phyloP scores from a whole-genome alignment of 352 stramenopile species.

The Lagenidium giganteum region DNA sequence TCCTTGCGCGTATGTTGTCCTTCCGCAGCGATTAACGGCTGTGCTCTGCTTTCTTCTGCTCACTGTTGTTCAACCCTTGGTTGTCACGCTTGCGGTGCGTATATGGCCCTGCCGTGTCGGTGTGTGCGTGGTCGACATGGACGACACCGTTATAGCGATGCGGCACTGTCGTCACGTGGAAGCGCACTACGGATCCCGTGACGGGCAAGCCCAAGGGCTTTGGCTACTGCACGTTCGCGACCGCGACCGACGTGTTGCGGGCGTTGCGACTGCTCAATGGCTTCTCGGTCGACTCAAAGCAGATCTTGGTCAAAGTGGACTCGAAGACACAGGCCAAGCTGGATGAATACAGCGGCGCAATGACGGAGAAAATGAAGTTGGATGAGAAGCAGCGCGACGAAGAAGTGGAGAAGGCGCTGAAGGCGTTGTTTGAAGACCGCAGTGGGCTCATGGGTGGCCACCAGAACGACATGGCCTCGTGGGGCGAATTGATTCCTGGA shows the following conservation, averaged over 20 bases:
- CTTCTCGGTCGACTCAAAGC: conserved; percentile 33
- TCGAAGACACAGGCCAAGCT: conserved; percentile 28
- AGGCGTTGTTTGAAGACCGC: conserved; percentile 23
- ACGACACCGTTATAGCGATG: conserved; percentile 35
- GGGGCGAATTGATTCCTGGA: conserved; percentile 21
- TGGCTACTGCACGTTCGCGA: conserved; percentile 37
- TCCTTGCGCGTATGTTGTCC: not conserved
- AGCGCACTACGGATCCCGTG: conserved; percentile 36
- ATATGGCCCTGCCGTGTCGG: not conserved
- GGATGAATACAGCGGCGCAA: conserved; percentile 19
- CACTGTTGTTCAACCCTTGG: not conserved
- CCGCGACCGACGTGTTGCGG: conserved; percentile 28
- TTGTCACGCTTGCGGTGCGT: not conserved
- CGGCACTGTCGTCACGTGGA: conserved; percentile 36
- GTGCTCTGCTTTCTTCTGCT: not conserved
- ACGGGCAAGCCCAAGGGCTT: conserved; percentile 36
- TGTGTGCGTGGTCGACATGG: conserved; percentile 4
- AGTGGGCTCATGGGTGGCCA: conserved; percentile 25
- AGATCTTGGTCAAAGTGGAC: conserved; percentile 41
- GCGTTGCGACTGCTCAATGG: conserved; percentile 37
- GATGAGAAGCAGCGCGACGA: conserved; percentile 22
- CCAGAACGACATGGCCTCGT: conserved; percentile 29
- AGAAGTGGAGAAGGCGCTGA: conserved; percentile 17
- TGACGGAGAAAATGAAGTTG: conserved; percentile 16
- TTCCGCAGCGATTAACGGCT: too few relatives aligned